Conservation (phyloP, 2,329 filamentous ascomycete genomes). For the Aureobasidium sp. region DNA sequence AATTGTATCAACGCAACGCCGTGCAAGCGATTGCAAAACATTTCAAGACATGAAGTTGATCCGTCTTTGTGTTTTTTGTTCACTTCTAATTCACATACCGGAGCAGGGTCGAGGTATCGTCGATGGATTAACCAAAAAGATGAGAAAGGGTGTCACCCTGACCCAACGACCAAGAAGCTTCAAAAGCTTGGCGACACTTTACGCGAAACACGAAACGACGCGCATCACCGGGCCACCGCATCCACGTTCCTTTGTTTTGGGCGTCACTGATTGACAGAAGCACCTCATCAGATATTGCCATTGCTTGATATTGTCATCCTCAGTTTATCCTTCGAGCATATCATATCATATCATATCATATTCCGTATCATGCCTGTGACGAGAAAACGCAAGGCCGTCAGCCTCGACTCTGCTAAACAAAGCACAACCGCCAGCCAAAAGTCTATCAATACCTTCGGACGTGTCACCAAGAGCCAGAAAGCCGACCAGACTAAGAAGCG, state of each 20-base stretch:
- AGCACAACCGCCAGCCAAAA: not conserved
- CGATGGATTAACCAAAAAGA: not conserved
- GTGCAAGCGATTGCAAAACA: too few species aligned
- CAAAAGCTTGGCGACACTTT: slow-evolving; percentile 1
- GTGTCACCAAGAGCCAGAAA: slow-evolving; percentile 5
- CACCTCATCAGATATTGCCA: not conserved
- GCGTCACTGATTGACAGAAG: not conserved
- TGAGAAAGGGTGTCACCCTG: not conserved
- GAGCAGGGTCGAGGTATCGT: not conserved
- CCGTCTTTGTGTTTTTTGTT: too few species aligned
- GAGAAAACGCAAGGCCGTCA: slow-evolving; percentile 13
- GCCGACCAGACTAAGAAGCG: slow-evolving; percentile 4
- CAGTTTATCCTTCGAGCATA: not conserved
- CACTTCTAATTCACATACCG: too few species aligned
- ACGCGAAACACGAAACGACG: slow-evolving; percentile 5
- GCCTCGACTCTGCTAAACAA: slow-evolving; percentile 7
- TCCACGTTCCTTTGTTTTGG: not conserved
- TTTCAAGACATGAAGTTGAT: not conserved
- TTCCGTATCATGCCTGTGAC: slow-evolving; percentile 10
- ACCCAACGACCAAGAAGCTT: fast-evolving
- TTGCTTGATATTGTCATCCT: not conserved
- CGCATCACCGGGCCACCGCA: slow-evolving; percentile 10
- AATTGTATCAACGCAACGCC: too few species aligned
- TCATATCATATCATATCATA: slow-evolving; percentile 1
- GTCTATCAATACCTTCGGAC: slow-evolving; percentile 6